Percentiles rank a stretch among this genome's conserved stretches.
These are phyloP conservation scores for Pseudonectria buxi DNA, from an alignment of 2,329 filamentous ascomycete genomes.

Conservation along the genomic window DNA sequence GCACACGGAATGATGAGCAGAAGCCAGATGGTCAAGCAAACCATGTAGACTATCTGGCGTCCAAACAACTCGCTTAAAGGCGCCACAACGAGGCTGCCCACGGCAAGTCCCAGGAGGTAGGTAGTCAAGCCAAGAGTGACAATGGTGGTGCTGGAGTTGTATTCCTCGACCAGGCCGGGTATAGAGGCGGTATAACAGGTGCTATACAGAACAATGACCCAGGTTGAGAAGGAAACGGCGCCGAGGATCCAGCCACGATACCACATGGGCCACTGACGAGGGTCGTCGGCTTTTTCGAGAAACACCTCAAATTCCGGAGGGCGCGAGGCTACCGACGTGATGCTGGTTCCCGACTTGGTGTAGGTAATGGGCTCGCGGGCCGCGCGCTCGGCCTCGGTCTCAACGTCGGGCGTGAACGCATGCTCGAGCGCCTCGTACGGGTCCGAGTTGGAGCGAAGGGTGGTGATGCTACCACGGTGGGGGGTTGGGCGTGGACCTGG, in stretches of 20 bases:
- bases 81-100: conserved; percentile 65
- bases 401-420: conserved; percentile 30
- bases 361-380: conserved; percentile 40
- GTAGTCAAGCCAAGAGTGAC: conserved; percentile 71
- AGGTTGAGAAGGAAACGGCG: conserved; percentile 40
- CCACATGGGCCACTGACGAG: conserved; percentile 59
- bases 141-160: conserved; percentile 51
- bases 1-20: conserved; percentile 67
- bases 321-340: conserved; percentile 36
- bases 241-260: conserved; percentile 37
- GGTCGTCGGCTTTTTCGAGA: conserved; percentile 62
- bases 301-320: conserved; percentile 64
- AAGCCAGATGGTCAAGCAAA: conserved; percentile 57
- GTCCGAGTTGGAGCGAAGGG: conserved; percentile 18
- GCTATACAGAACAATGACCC: conserved; percentile 61
- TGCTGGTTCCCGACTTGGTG: conserved; percentile 35
- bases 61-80: conserved; percentile 68
- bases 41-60: conserved; percentile 60
- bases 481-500: neutral
- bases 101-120: conserved; percentile 68
- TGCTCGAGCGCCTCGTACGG: conserved; percentile 31
- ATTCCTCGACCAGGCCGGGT: conserved; percentile 61
- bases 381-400: conserved; percentile 33
- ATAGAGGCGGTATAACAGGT: conserved; percentile 72
- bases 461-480: conserved; percentile 9